Percentiles rank a stretch among this genome's conserved stretches.
Conservation (phyloP, 2,329 filamentous ascomycete species). For the Sporothrix pallida region DNA sequence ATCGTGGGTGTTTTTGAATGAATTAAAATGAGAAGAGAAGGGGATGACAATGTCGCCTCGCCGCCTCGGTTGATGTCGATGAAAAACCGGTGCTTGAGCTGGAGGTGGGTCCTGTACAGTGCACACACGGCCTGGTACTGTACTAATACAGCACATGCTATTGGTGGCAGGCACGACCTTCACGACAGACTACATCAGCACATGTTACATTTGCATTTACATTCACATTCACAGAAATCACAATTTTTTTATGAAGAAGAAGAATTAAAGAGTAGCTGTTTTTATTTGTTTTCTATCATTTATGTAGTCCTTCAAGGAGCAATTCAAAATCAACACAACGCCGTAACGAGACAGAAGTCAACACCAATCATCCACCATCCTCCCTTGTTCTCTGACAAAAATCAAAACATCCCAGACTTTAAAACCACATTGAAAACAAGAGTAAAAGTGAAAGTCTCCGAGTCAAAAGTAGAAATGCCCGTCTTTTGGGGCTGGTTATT, state of each 20-base stretch:
- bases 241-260: background rate
- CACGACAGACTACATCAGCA: background rate
- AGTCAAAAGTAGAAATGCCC: background rate
- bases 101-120: slow-evolving; percentile 3
- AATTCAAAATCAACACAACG: background rate
- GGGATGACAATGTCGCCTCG: no score
- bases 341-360: background rate
- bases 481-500: background rate
- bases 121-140: background rate
- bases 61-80: slow-evolving; percentile 2
- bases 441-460: background rate
- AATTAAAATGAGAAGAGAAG: no score
- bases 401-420: background rate
- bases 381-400: background rate
- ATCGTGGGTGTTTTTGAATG: background rate
- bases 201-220: background rate
- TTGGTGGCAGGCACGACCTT: background rate
- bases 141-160: background rate
- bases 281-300: background rate
- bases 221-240: background rate
- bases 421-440: background rate
- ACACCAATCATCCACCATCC: background rate
- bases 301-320: background rate
- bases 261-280: background rate
- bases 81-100: background rate